Percentiles rank a stretch among this genome's conserved stretches.
Evolutionary conservation across 441 rosid species (phyloP).

Genomic region (Arabidopsis hybrid): DNA sequence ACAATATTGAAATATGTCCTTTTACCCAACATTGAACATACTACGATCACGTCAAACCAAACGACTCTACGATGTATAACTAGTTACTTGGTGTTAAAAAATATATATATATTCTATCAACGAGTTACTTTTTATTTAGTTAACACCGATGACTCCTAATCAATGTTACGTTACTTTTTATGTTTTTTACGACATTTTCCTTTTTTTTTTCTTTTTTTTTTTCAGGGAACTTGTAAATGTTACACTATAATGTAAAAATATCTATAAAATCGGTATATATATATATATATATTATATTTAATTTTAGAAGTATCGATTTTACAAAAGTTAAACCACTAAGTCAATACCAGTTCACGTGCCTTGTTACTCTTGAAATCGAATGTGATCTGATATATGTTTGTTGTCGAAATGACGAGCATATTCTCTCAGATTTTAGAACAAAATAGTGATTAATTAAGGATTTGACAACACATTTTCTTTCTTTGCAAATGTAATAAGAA

Average conservation of each 20-base stretch:
- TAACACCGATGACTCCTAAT: neutral
- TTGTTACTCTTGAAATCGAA: slow-evolving; percentile 10
- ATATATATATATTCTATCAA: neutral
- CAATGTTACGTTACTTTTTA: neutral
- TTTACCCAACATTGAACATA: slow-evolving; percentile 19
- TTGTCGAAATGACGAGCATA: slow-evolving; percentile 6
- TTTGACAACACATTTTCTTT: neutral
- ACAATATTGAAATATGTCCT: slow-evolving; percentile 17
- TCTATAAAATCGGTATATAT: neutral
- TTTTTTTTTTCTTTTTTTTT: neutral
- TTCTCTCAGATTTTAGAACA: neutral
- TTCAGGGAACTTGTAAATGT: neutral
- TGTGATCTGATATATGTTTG: neutral
- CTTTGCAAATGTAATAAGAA: neutral
- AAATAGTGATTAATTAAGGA: neutral
- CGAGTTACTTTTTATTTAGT: neutral
- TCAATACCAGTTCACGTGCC: neutral
- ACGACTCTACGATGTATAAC: slow-evolving; percentile 4
- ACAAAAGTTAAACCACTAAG: neutral
- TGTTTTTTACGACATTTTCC: neutral
- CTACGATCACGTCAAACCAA: slow-evolving; percentile 19
- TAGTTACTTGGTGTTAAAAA: neutral
- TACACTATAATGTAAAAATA: neutral
- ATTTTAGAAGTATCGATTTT: neutral
- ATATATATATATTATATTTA: neutral